Evolutionary conservation across 148 eudicot species (phyloP), one percentile per base, ranked within the genome.

Genomic region (Pouteria glomerata): DNA sequence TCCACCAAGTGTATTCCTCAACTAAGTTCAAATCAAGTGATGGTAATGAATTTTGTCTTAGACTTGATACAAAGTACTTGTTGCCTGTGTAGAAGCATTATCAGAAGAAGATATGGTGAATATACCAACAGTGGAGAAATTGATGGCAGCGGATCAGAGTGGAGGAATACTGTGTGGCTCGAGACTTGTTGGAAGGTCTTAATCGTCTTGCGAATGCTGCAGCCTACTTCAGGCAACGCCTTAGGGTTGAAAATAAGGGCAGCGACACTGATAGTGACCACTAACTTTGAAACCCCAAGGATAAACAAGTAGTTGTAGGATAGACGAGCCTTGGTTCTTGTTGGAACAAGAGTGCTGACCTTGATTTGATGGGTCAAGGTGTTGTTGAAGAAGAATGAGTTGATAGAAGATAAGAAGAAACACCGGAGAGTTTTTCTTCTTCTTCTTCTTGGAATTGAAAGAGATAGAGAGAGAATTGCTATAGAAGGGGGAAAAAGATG

Each of bases 121-220:
- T n/a, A n/a, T n/a, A n/a, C n/a, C n/a, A n/a, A n/a, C n/a, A n/a
- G n/a, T n/a, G n/a, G n/a, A n/a, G n/a, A n/a, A n/a, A n/a, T n/a
- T n/a, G n/a, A n/a, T n/a, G n/a, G n/a, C n/a, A n/a, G n/a, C n/a
- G n/a, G n/a, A n/a, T n/a, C n/a, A n/a, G n/a, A n/a, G n/a, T n/a
- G n/a, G n/a, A n/a, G n/a, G n/a, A n/a, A n/a, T n/a, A n/a, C n/a
- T n/a, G n/a, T n/a, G n/a, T n/a, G n/a, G n/a, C n/a, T n/a, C n/a
- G 66, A 35, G 39, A 93, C 98, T 97, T 93, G 91, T 69, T 93
- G 98, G 68, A 93, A 93, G 79, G 95, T 88, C 82, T 87, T 93
- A 62, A 93, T 84, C 2, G 98, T 90, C 84, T 90, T 90, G 59
- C 98, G 97, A 34, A 93, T 82, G 69, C 76, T 90, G 53, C 87